phyloP scores from a whole-genome alignment of 768 basidiomycete species.

The Pleurotus cornucopiae region DNA sequence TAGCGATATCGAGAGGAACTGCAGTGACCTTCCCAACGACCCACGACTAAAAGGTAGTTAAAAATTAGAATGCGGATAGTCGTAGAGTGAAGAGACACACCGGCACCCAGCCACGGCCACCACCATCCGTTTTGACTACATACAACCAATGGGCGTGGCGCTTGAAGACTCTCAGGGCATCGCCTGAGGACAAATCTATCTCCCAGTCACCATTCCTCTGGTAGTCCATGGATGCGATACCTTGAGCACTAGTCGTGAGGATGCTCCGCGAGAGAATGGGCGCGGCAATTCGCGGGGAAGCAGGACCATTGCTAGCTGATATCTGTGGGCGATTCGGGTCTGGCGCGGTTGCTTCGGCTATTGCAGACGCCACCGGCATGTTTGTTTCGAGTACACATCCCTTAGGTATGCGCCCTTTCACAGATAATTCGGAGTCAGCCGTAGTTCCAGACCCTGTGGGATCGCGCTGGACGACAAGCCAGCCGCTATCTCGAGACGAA shows the following conservation, averaged over 20 bases:
- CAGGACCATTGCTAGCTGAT: slow-evolving; percentile 23
- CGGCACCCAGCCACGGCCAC: slow-evolving; percentile 96
- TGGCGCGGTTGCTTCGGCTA: slow-evolving; percentile 74
- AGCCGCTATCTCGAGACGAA: slow-evolving; percentile 89
- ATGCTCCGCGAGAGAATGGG: slow-evolving; percentile 89
- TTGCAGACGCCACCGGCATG: slow-evolving; percentile 83
- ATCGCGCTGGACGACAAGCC: slow-evolving; percentile 99
- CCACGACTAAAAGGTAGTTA: slow-evolving; percentile 60
- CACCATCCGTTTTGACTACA: slow-evolving; percentile 89
- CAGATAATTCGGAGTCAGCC: slow-evolving; percentile 69
- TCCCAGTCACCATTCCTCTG: slow-evolving; percentile 92
- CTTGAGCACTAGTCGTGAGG: slow-evolving; percentile 94
- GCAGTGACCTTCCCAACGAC: slow-evolving; percentile 82
- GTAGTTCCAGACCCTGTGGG: slow-evolving; percentile 73
- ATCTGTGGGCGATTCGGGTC: slow-evolving; percentile 21
- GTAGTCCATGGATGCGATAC: slow-evolving; percentile 95
- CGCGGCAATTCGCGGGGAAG: slow-evolving; percentile 40
- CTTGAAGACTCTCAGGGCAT: slow-evolving; percentile 89
- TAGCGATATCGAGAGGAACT: slow-evolving; percentile 23
- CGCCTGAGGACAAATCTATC: slow-evolving; percentile 83
- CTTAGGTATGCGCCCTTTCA: slow-evolving; percentile 97
- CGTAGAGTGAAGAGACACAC: slow-evolving; percentile 34
- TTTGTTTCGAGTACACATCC: slow-evolving; percentile 94
- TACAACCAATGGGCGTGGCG: slow-evolving; percentile 98
- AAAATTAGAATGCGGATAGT: neutral